Percentiles rank a stretch among this genome's conserved stretches.
Conservation (phyloP, 345 rosid genomes). For the Lepidium sativum region DNA sequence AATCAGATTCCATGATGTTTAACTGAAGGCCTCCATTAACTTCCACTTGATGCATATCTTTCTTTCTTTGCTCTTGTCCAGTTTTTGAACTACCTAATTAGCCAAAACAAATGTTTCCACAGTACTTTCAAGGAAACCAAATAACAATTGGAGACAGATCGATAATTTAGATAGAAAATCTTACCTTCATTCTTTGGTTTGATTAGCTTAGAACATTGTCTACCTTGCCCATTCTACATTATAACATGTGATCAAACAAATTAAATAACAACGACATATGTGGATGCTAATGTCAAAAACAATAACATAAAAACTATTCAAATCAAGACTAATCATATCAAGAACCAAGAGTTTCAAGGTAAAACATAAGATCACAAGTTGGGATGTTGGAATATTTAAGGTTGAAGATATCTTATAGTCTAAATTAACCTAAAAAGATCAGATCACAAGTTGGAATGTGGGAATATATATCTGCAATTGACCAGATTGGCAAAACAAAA, state of each 20-base stretch:
- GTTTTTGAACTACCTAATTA: not conserved
- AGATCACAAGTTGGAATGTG: too few relatives aligned
- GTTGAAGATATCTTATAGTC: not conserved
- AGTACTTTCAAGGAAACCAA: not conserved
- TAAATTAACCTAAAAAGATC: not conserved
- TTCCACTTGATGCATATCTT: conserved; percentile 22
- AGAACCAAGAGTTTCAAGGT: not conserved
- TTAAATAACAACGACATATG: not conserved
- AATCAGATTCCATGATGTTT: conserved; percentile 35
- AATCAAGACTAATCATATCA: not conserved
- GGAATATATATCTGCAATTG: too few relatives aligned
- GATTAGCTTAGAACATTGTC: conserved; percentile 11
- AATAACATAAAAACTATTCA: not conserved
- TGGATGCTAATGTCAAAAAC: not conserved
- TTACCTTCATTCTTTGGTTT: conserved; percentile 8
- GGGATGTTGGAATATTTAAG: too few relatives aligned
- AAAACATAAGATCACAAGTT: not conserved
- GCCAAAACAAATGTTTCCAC: not conserved
- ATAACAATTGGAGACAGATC: not conserved
- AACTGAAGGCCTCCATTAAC: conserved; percentile 17
- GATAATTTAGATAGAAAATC: not conserved
- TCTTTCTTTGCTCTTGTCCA: not conserved
- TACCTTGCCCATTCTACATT: conserved; percentile 1
- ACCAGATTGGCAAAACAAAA: not conserved
- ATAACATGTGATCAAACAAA: not conserved